Percentiles rank a stretch among this genome's conserved stretches.
Evolutionary conservation across 179 eudicot species (phyloP).

Genomic region (Beta corolliflora): DNA sequence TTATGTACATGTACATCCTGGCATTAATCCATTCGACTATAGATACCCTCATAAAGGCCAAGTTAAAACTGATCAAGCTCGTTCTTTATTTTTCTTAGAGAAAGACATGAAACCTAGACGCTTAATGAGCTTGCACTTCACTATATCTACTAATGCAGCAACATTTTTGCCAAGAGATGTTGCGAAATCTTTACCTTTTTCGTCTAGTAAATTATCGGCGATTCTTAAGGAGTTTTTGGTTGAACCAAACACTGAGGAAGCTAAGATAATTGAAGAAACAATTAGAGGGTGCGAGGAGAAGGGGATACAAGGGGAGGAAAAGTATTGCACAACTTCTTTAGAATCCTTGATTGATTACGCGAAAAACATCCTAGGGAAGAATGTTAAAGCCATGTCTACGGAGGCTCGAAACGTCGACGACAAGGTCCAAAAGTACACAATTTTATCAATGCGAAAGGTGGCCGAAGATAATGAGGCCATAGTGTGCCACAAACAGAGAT

Average conservation of each 20-base stretch:
- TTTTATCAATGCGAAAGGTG: conserved; percentile 31
- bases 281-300: conserved; percentile 56
- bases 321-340: conserved; percentile 67
- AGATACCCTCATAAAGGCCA: no score
- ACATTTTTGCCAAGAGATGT: conserved; percentile 55
- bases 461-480: conserved; percentile 29
- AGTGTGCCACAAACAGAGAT: conserved; percentile 65
- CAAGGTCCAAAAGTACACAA: conserved; percentile 33
- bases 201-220: conserved; percentile 42
- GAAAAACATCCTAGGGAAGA: conserved; percentile 46
- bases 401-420: conserved; percentile 27
- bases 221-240: conserved; percentile 46
- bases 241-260: conserved; percentile 50
- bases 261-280: conserved; percentile 47
- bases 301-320: conserved; percentile 54
- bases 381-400: conserved; percentile 49
- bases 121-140: conserved; percentile 54
- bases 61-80: neutral
- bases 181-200: conserved; percentile 64
- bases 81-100: conserved; percentile 57
- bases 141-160: conserved; percentile 29
- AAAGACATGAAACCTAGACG: conserved; percentile 54
- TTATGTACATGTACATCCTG: neutral
- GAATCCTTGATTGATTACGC: conserved; percentile 77
- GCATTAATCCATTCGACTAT: neutral